Percentiles rank a stretch among this genome's conserved stretches.
phyloP scores from a whole-genome alignment of 805 yeast genomes.

The Saturnispora mendoncae region DNA sequence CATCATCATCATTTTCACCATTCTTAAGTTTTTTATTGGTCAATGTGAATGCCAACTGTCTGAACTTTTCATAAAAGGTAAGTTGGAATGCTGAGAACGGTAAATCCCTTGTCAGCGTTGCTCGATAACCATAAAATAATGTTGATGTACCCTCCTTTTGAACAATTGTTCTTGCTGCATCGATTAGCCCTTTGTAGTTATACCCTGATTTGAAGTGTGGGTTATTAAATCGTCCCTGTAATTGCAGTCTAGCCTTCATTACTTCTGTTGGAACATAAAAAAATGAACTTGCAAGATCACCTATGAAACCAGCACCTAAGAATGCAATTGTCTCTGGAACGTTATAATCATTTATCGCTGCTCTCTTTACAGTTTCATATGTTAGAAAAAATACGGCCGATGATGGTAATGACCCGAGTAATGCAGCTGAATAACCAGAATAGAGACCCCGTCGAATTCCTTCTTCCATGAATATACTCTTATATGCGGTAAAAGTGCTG shows the following conservation, averaged over 20 bases:
- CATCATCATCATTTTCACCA: slow-evolving; percentile 8
- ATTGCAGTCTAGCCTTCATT: slow-evolving; percentile 81
- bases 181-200: slow-evolving; percentile 65
- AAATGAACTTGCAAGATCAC: slow-evolving; percentile 82
- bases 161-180: slow-evolving; percentile 61
- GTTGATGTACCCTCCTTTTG: slow-evolving; percentile 66
- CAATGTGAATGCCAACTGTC: slow-evolving; percentile 46
- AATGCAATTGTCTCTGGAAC: slow-evolving; percentile 75
- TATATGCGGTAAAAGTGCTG: slow-evolving; percentile 67
- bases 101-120: slow-evolving; percentile 83
- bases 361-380: slow-evolving; percentile 74
- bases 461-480: slow-evolving; percentile 71
- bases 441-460: slow-evolving; percentile 80
- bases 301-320: slow-evolving; percentile 81
- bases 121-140: slow-evolving; percentile 85
- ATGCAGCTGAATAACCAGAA: slow-evolving; percentile 88
- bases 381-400: slow-evolving; percentile 92
- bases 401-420: slow-evolving; percentile 87
- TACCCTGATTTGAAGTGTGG: slow-evolving; percentile 74
- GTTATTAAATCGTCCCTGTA: slow-evolving; percentile 84
- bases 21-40: slow-evolving; percentile 6
- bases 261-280: slow-evolving; percentile 96
- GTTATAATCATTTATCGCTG: slow-evolving; percentile 50
- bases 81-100: slow-evolving; percentile 95
- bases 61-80: slow-evolving; percentile 84